phyloP scores from a whole-genome alignment of 2,329 filamentous ascomycete genomes.

The Bipolaris zeicola region DNA sequence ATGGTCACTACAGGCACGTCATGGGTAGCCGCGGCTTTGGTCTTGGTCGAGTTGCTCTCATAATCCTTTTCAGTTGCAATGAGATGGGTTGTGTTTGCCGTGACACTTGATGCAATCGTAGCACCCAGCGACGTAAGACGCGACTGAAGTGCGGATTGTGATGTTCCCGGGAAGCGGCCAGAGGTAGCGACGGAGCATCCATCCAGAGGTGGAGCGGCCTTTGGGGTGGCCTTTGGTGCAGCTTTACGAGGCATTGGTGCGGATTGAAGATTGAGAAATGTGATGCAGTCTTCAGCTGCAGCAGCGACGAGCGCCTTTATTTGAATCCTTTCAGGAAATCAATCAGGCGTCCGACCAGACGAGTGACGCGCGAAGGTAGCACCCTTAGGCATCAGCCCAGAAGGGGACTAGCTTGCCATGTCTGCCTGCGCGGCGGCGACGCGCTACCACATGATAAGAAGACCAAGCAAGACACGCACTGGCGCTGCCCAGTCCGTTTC shows the following conservation, averaged over 20 bases:
- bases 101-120: slow-evolving; percentile 55
- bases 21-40: slow-evolving; percentile 55
- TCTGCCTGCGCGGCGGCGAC: slow-evolving; percentile 25
- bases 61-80: slow-evolving; percentile 62
- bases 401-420: slow-evolving; percentile 11
- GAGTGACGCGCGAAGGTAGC: slow-evolving; percentile 8
- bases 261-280: background rate
- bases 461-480: background rate
- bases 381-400: slow-evolving; percentile 21
- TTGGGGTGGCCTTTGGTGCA: slow-evolving; percentile 21
- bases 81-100: slow-evolving; percentile 60
- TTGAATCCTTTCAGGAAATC: slow-evolving; percentile 14
- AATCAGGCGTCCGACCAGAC: slow-evolving; percentile 7
- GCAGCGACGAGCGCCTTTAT: slow-evolving; percentile 10
- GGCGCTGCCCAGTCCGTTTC: background rate
- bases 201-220: slow-evolving; percentile 49
- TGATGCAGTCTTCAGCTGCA: background rate
- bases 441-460: slow-evolving; percentile 22
- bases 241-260: slow-evolving; percentile 31
- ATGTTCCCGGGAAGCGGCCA: slow-evolving; percentile 63
- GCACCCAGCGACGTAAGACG: slow-evolving; percentile 59
- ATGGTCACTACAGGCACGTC: slow-evolving; percentile 62
- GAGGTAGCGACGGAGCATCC: slow-evolving; percentile 62
- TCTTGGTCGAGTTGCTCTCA: slow-evolving; percentile 58
- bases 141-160: slow-evolving; percentile 58